Evolutionary conservation across 177 flowering plant species (phyloP).

Genomic region (Vitis hybrid): DNA sequence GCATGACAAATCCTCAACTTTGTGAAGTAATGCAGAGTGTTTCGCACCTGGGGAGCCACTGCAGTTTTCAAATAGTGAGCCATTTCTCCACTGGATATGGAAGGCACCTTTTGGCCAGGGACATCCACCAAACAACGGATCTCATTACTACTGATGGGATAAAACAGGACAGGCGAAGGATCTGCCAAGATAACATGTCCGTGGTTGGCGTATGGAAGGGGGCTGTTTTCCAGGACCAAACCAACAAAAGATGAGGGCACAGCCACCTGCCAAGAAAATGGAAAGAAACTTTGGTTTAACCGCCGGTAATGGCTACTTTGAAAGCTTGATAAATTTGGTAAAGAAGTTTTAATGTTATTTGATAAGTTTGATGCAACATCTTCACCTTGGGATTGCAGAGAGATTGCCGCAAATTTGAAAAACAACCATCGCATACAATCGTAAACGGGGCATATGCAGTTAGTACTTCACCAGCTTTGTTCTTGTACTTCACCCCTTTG

Average conservation of each 20-base stretch:
- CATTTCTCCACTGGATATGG: conserved; percentile 15
- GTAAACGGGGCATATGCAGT: conserved; percentile 11
- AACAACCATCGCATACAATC: background rate
- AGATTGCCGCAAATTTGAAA: background rate
- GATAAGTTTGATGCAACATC: background rate
- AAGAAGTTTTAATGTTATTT: too few species aligned
- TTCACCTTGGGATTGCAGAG: conserved; percentile 16
- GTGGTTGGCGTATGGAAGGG: conserved; percentile 1
- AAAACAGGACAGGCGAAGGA: conserved; percentile 14
- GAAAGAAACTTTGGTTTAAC: background rate
- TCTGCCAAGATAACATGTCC: conserved; percentile 18
- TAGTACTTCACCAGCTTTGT: conserved; percentile 5
- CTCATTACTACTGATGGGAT: conserved; percentile 13
- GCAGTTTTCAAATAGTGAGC: conserved; percentile 9
- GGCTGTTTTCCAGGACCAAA: conserved; percentile 9
- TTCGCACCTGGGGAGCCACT: conserved; percentile 9
- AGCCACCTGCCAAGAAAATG: conserved; percentile 9
- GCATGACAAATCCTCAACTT: too few species aligned
- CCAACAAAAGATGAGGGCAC: conserved; percentile 16
- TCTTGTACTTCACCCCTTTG: conserved; percentile 15
- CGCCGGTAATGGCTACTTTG: too few species aligned
- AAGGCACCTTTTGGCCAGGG: conserved; percentile 15
- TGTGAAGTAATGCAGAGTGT: too few species aligned
- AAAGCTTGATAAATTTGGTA: too few species aligned
- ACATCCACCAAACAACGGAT: conserved; percentile 18